Evolutionary conservation across 148 eudicot species (phyloP).

Genomic region (Vaccinium darrowii): DNA sequence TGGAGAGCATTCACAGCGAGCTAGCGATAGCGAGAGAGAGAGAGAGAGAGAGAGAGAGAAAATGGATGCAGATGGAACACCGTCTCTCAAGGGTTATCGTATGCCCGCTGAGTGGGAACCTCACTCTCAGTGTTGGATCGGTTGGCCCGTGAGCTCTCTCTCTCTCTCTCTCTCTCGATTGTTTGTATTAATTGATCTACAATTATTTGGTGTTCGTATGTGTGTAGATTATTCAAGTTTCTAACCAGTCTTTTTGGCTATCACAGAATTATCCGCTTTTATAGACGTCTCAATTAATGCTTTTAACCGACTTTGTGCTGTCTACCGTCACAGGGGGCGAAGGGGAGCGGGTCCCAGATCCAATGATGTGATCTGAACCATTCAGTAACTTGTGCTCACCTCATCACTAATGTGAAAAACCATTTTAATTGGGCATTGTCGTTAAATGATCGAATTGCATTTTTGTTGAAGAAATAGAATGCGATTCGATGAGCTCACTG

Average conservation of each 20-base stretch:
- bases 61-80: conserved; percentile 68
- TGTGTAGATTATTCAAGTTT: background rate
- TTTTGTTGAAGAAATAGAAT: no score
- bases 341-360: no score
- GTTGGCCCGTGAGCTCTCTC: conserved; percentile 73
- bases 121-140: conserved; percentile 84
- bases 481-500: no score
- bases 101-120: conserved; percentile 95
- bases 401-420: no score
- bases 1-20: background rate
- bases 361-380: no score
- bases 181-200: background rate
- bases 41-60: background rate
- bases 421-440: no score
- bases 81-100: conserved; percentile 48
- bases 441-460: no score
- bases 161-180: background rate
- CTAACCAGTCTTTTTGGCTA: background rate
- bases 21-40: background rate
- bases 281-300: background rate
- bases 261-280: background rate
- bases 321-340: background rate
- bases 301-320: background rate
- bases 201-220: background rate
- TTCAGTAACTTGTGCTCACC: no score